phyloP scores from a whole-genome alignment of 305 asterid species.

The Fraxinus xanthoxyloides region DNA sequence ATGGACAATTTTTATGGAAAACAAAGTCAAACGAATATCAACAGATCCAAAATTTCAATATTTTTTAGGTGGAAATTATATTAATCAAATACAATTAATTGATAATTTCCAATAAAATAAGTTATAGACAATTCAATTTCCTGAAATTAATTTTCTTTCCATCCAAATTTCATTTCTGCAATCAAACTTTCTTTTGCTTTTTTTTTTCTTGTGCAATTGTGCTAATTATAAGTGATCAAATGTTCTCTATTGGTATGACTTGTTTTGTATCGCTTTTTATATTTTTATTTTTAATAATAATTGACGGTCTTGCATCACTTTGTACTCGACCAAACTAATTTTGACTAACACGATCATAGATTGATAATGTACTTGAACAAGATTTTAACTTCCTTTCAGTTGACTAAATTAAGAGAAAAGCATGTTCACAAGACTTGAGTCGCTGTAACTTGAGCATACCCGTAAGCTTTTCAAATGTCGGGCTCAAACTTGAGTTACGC shows the following conservation, averaged over 20 bases:
- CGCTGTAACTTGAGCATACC: not conserved
- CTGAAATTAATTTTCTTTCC: no score
- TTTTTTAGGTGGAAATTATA: no score
- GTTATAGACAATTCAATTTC: no score
- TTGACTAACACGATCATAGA: not conserved
- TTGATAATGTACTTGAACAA: not conserved
- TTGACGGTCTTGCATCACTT: not conserved
- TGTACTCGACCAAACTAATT: not conserved
- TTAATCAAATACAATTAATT: no score
- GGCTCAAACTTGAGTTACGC: not conserved
- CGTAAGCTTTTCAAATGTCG: not conserved
- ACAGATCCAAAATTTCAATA: no score
- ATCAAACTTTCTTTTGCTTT: not conserved
- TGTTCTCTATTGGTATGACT: not conserved
- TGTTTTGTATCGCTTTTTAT: not conserved
- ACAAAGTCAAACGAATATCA: no score
- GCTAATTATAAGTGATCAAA: not conserved
- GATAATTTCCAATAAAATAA: no score
- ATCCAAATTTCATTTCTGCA: no score
- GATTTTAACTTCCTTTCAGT: not conserved
- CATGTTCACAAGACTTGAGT: not conserved
- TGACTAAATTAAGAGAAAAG: not conserved
- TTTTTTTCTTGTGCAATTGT: not conserved
- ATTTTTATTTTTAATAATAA: no score
- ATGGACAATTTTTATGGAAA: no score